phyloP scores from a whole-genome alignment of 192 early-diverging fungal species.

The Obelidium mucronatum region DNA sequence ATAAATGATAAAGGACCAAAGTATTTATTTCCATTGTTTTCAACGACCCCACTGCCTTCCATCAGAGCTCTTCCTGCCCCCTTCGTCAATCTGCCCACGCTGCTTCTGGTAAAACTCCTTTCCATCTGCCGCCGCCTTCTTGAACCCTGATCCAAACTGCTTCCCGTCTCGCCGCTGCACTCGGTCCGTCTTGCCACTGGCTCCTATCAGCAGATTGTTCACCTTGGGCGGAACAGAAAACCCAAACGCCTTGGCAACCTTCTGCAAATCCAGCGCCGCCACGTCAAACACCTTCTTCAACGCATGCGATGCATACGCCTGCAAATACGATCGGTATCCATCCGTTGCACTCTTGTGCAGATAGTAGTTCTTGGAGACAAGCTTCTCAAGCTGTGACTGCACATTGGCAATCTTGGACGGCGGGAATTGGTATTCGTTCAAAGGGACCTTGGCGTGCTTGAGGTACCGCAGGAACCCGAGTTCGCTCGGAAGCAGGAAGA shows the following conservation, averaged over 20 bases:
- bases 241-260: conserved; percentile 94
- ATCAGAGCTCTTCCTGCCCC: conserved; percentile 39
- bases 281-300: conserved; percentile 98
- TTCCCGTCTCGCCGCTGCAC: conserved; percentile 35
- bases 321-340: conserved; percentile 95
- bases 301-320: conserved; percentile 93
- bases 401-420: conserved; percentile 94
- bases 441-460: conserved; percentile 97
- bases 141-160: conserved; percentile 39
- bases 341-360: conserved; percentile 94
- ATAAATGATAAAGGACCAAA: too few species aligned
- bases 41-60: conserved; percentile 55
- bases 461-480: conserved; percentile 84
- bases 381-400: conserved; percentile 94
- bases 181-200: conserved; percentile 58
- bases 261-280: conserved; percentile 86
- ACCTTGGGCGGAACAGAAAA: conserved; percentile 96
- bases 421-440: conserved; percentile 99
- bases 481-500: conserved; percentile 93
- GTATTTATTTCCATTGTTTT: too few species aligned
- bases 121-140: conserved; percentile 20
- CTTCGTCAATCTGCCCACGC: conserved; percentile 16
- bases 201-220: conserved; percentile 66
- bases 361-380: conserved; percentile 98
- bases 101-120: conserved; percentile 45